A percentile compares a stretch with the other conserved stretches of the same genome.
phyloP scores from a whole-genome alignment of 2,329 filamentous ascomycete species.

The Coniochaeta sp. region DNA sequence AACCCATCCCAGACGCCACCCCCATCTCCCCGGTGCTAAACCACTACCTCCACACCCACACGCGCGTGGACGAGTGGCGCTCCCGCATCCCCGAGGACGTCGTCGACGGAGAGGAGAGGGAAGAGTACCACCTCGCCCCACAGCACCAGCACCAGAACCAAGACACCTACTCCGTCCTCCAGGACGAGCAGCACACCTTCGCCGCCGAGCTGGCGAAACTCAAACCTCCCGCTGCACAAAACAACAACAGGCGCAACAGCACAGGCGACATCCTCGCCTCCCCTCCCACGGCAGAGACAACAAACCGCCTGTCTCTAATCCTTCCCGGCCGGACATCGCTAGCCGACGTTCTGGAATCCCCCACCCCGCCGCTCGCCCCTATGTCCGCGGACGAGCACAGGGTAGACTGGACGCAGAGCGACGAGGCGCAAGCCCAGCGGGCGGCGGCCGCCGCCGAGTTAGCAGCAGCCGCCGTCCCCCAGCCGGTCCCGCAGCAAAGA shows the following conservation, averaged over 20 bases:
- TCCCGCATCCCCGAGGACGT: slow-evolving; percentile 27
- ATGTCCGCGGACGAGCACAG: slow-evolving; percentile 13
- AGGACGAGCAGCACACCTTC: slow-evolving; percentile 28
- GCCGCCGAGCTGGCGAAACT: slow-evolving; percentile 14
- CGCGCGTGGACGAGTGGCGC: slow-evolving; percentile 20
- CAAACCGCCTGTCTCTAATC: slow-evolving; percentile 11
- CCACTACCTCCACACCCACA: not conserved
- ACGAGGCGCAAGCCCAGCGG: slow-evolving; percentile 31
- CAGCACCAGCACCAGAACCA: too few relatives aligned
- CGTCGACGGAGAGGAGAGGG: slow-evolving; percentile 17
- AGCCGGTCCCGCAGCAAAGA: slow-evolving; percentile 9
- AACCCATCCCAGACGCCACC: too few relatives aligned
- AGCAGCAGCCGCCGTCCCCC: slow-evolving; percentile 8
- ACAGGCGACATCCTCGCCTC: slow-evolving; percentile 26
- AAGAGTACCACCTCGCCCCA: slow-evolving; percentile 10
- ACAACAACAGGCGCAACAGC: slow-evolving; percentile 26
- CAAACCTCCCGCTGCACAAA: slow-evolving; percentile 1
- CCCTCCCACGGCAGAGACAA: slow-evolving; percentile 9
- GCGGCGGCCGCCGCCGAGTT: not conserved
- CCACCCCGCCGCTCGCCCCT: not conserved
- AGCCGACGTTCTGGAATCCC: not conserved
- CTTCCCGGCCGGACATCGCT: slow-evolving; percentile 6
- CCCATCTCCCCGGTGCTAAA: not conserved
- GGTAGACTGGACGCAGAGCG: slow-evolving; percentile 54
- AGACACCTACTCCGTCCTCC: too few relatives aligned